Percentiles rank a stretch among this genome's conserved stretches.
Evolutionary conservation across 345 rosid genomes (phyloP).

Genomic region (Citrus glauca): DNA sequence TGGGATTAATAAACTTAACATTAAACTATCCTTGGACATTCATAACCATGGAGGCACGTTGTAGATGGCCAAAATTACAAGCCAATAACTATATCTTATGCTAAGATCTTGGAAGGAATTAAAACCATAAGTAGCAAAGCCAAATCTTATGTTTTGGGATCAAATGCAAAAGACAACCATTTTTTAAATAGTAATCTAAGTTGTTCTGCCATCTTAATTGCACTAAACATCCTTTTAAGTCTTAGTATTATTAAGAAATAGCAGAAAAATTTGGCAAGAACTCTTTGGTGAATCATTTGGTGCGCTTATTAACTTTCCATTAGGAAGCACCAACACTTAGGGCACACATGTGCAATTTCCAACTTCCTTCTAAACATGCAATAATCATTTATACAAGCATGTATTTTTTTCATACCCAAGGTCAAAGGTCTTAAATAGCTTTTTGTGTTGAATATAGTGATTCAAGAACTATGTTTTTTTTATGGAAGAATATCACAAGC

Average conservation of each 20-base stretch:
- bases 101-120: background rate
- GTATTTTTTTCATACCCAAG: background rate
- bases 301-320: background rate
- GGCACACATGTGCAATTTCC: background rate
- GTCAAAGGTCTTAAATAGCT: background rate
- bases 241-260: background rate
- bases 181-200: background rate
- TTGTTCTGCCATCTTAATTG: background rate
- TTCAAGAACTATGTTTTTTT: background rate
- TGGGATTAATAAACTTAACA: background rate
- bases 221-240: background rate
- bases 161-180: background rate
- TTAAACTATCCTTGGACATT: background rate
- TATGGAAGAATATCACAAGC: background rate
- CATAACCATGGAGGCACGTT: background rate
- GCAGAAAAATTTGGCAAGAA: background rate
- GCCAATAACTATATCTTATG: background rate
- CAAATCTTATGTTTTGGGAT: background rate
- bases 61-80: background rate
- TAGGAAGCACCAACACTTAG: background rate
- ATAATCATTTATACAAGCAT: background rate
- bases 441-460: background rate
- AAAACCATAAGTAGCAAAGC: background rate
- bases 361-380: background rate
- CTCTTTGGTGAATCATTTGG: background rate